phyloP scores from a whole-genome alignment of 2,329 filamentous ascomycete species.

The Colletotrichum costaricense region DNA sequence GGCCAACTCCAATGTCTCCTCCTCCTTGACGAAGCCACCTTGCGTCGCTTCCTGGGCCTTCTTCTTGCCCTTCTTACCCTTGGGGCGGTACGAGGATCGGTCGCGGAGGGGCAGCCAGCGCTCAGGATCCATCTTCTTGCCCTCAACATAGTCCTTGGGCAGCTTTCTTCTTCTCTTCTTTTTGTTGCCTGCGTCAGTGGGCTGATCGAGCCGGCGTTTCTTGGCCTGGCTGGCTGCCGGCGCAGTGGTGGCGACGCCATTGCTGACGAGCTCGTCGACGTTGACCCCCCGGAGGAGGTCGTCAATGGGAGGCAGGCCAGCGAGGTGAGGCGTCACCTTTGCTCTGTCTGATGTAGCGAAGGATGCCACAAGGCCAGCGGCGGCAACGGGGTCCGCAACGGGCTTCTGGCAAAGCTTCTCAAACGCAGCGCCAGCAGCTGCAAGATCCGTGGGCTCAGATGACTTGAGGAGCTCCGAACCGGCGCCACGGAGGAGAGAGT shows the following conservation, averaged over 20 bases:
- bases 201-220: constrained; percentile 57
- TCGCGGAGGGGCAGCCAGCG: constrained; percentile 93
- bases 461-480: constrained; percentile 87
- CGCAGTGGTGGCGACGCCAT: constrained; percentile 69
- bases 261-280: constrained; percentile 70
- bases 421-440: constrained; percentile 83
- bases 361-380: constrained; percentile 88
- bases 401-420: constrained; percentile 74
- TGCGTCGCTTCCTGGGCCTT: constrained; percentile 83
- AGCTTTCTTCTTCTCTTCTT: constrained; percentile 71
- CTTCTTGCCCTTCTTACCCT: constrained; percentile 92
- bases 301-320: constrained; percentile 70
- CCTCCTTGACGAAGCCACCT: constrained; percentile 83
- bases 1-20: constrained; percentile 73
- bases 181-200: constrained; percentile 40
- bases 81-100: constrained; percentile 87
- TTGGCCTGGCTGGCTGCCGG: constrained; percentile 52
- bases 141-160: constrained; percentile 80
- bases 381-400: constrained; percentile 74
- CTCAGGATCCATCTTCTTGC: constrained; percentile 87
- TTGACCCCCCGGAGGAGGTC: constrained; percentile 71
- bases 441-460: constrained; percentile 73
- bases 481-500: constrained; percentile 82
- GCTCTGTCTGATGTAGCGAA: constrained; percentile 72
- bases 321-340: constrained; percentile 65